Percentiles rank a stretch among this genome's conserved stretches.
Evolutionary conservation across 306 rosid genomes (phyloP).

Genomic region (Inga laurina): DNA sequence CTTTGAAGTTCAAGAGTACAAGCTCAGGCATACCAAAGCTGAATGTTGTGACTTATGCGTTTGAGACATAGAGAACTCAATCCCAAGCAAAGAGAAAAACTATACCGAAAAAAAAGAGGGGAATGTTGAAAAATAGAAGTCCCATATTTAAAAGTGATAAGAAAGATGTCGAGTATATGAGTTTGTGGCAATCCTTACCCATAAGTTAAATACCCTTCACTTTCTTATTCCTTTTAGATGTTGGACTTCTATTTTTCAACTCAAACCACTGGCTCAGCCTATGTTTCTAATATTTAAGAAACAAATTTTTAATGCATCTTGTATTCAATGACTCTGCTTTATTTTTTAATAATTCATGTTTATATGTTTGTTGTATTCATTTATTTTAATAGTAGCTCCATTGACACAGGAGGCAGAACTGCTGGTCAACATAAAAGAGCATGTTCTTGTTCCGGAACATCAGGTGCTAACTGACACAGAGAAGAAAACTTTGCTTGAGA

Average conservation of each 20-base stretch:
- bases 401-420: no score
- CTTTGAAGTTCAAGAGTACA: background rate
- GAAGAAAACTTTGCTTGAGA: no score
- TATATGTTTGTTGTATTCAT: no score
- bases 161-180: background rate
- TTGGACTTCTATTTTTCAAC: background rate
- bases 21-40: background rate
- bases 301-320: no score
- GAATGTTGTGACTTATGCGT: background rate
- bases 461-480: no score
- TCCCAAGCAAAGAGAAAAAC: background rate
- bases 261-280: background rate
- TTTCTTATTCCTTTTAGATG: background rate
- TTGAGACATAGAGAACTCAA: background rate
- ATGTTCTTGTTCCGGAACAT: no score
- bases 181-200: background rate
- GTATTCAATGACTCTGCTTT: no score
- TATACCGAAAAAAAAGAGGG: background rate
- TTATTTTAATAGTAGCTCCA: no score
- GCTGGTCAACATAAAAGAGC: no score
- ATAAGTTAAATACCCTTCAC: background rate
- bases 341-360: no score
- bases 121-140: background rate
- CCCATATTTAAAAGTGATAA: background rate
- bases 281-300: no score